These are phyloP conservation scores for Mycosphaerelloides madeirae DNA, from an alignment of 2,329 filamentous ascomycete genomes.

Conservation along the genomic window DNA sequence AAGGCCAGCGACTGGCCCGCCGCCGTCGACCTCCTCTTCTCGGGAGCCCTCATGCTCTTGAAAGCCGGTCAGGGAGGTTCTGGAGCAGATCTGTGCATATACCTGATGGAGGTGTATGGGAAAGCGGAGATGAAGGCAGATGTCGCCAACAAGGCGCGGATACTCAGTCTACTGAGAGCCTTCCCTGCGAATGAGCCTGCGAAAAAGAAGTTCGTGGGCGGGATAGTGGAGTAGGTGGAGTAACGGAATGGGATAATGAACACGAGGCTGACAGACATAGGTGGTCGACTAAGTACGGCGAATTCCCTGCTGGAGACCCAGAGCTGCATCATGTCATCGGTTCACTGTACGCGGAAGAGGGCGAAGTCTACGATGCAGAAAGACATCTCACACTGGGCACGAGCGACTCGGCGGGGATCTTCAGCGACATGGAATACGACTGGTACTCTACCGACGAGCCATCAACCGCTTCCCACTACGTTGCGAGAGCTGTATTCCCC, in stretches of 20 bases:
- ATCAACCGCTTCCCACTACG: slow-evolving; percentile 81
- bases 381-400: slow-evolving; percentile 84
- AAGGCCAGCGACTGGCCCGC: slow-evolving; percentile 80
- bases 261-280: slow-evolving; percentile 32
- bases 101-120: slow-evolving; percentile 85
- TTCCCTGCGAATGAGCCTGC: slow-evolving; percentile 83
- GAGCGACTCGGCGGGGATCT: slow-evolving; percentile 74
- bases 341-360: slow-evolving; percentile 83
- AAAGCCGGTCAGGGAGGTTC: slow-evolving; percentile 91
- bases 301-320: slow-evolving; percentile 85
- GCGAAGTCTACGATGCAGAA: slow-evolving; percentile 90
- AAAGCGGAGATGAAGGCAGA: slow-evolving; percentile 78
- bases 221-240: slow-evolving; percentile 65
- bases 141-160: slow-evolving; percentile 63
- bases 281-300: slow-evolving; percentile 82
- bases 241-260: background rate
- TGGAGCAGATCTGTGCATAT: slow-evolving; percentile 81
- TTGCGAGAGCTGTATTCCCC: slow-evolving; percentile 79
- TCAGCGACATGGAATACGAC: slow-evolving; percentile 79
- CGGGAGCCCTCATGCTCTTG: slow-evolving; percentile 77
- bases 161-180: slow-evolving; percentile 72
- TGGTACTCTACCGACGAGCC: slow-evolving; percentile 91
- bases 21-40: slow-evolving; percentile 80
- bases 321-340: slow-evolving; percentile 92
- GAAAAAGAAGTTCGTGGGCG: slow-evolving; percentile 84